phyloP scores from a whole-genome alignment of 805 yeast genomes.

The Pichia gijzeniarum region DNA sequence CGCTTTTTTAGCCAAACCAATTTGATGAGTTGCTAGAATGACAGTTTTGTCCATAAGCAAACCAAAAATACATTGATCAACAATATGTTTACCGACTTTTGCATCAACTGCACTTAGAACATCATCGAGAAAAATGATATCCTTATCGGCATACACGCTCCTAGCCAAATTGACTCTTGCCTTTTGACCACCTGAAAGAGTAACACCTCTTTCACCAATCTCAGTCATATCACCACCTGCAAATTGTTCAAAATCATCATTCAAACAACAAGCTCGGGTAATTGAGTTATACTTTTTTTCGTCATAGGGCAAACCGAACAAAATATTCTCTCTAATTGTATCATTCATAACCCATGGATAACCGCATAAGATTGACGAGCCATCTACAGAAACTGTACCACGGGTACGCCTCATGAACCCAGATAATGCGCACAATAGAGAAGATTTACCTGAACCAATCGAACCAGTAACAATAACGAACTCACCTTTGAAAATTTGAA shows the following conservation, averaged over 20 bases:
- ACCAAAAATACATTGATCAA: constrained; percentile 61
- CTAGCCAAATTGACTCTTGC: constrained; percentile 76
- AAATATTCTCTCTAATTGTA: constrained; percentile 66
- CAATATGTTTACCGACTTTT: constrained; percentile 71
- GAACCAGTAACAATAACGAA: constrained; percentile 71
- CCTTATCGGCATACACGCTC: constrained; percentile 59
- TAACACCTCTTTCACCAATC: constrained; percentile 51
- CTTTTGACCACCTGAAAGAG: constrained; percentile 83
- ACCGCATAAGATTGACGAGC: constrained; percentile 49
- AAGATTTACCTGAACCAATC: constrained; percentile 62
- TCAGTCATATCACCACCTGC: constrained; percentile 31
- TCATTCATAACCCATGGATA: constrained; percentile 81
- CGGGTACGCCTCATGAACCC: constrained; percentile 59
- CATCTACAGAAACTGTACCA: constrained; percentile 50
- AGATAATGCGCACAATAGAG: constrained; percentile 60
- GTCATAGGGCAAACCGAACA: constrained; percentile 51
- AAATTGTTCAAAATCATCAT: constrained; percentile 56
- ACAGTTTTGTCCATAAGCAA: constrained; percentile 43
- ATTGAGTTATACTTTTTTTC: constrained; percentile 44
- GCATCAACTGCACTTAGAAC: constrained; percentile 51
- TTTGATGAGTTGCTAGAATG: constrained; percentile 76
- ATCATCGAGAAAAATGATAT: constrained; percentile 31
- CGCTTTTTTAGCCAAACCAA: constrained; percentile 61
- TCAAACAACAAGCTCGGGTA: constrained; percentile 58
- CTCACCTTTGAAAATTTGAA: constrained; percentile 56